Conservation (phyloP, 2,329 filamentous ascomycete species). For the Hypoxylon sp. region DNA sequence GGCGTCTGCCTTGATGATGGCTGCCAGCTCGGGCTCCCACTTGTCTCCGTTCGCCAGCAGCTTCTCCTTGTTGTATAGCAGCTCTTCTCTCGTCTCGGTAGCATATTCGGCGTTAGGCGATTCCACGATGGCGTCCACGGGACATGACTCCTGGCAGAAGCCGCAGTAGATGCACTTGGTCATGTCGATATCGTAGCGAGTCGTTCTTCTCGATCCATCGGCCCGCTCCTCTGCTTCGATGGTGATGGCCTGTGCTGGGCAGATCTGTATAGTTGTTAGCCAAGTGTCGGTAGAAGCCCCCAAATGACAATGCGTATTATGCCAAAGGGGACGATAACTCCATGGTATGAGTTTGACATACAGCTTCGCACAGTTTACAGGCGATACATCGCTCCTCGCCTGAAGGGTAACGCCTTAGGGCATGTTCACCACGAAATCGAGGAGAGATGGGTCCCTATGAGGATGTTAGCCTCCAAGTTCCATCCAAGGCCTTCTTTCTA, state of each 20-base stretch:
- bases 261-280: constrained; percentile 68
- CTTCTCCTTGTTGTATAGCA: constrained; percentile 98
- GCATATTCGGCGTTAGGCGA: constrained; percentile 73
- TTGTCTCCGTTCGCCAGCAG: constrained; percentile 89
- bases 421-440: constrained; percentile 97
- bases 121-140: constrained; percentile 89
- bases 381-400: constrained; percentile 99
- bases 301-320: neutral
- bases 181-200: constrained; percentile 99
- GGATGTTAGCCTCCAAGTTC: constrained; percentile 39
- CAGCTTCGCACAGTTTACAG: constrained; percentile 98
- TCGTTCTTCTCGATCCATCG: constrained; percentile 94
- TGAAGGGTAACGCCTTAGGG: constrained; percentile 93
- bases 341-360: constrained; percentile 51
- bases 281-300: neutral
- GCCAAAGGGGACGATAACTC: neutral
- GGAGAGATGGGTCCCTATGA: constrained; percentile 91
- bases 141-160: constrained; percentile 98
- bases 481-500: constrained; percentile 32
- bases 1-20: constrained; percentile 90
- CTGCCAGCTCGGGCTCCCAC: constrained; percentile 98
- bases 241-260: constrained; percentile 97
- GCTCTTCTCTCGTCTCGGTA: constrained; percentile 83
- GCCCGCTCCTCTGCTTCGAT: constrained; percentile 99
- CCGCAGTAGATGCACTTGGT: constrained; percentile 99